Base-by-base conservation (phyloP, 1,284 basidiomycete species). In the Moesziomyces globuligerus region DNA sequence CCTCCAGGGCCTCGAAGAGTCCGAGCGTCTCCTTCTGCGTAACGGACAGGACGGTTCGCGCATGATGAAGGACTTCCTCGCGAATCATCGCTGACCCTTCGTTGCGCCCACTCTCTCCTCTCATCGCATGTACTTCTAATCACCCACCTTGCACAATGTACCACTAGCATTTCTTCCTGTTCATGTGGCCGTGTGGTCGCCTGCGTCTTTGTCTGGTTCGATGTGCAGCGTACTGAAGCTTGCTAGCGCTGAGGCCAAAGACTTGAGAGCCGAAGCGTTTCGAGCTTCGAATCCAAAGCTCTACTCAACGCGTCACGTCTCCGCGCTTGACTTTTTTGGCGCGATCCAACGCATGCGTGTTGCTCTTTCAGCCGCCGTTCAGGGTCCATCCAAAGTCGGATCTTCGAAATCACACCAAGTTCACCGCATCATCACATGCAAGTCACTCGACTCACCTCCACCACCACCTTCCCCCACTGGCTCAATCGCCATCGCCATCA, bases 1-100 rank as follows among this genome's bases (percentile, higher is more conserved):
- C 53, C 38, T 79, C 43, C 59, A 67, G 13, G 77, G 75, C 7
- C 56, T 79, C 54, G 77, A 79, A 23, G 77, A 79, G 57, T 55
- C 53, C 6, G 77, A 79, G 49, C 48, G 66, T 26, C 6, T 23
- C 2, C 37, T 75, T 21, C 47, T 75, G 15, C 24, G 66, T 23
- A 65, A 53, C 15, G 73, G 70, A 11, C 73, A 75, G 39, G 51
- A 73, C 13, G 69, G 64, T 2, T 60, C 71, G 13, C 45, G 56
- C 43, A 62, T 67, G 57, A 75, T 72, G 53, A 68, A 58, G 40
- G 66, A 70, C 1, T 73, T 73, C 47, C 62, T 75, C 9, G 70
- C 66, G 5, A 58, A 51, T 9, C 43, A 41, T 48, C 60, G 59
- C 13, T 72, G 41, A 58, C 1, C 0, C 21, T 3, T 40, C 17